Conservation (phyloP, 2,329 filamentous ascomycete genomes). For the Monosporascus sp. region DNA sequence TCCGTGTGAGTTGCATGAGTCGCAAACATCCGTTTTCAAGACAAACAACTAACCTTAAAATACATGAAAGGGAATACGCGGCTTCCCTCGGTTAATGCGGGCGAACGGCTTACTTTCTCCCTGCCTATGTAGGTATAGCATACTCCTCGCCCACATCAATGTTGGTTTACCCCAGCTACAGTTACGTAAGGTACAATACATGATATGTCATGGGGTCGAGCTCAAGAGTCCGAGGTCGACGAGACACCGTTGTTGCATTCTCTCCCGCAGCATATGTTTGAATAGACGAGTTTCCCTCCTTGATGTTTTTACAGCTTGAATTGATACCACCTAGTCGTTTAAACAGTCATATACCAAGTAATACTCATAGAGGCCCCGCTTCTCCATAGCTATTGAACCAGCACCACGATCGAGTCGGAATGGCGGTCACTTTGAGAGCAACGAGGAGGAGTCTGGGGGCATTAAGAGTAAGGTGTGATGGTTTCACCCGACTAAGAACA, state of each 20-base stretch:
- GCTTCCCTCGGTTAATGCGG: slow-evolving; percentile 29
- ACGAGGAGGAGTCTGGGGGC: slow-evolving; percentile 59
- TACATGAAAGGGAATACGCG: slow-evolving; percentile 3
- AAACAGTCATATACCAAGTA: not conserved
- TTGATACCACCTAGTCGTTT: not conserved
- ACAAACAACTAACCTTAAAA: no score
- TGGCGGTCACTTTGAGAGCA: slow-evolving; percentile 60
- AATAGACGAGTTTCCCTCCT: not conserved
- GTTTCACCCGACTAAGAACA: not conserved
- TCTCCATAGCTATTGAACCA: not conserved
- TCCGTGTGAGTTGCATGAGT: no score
- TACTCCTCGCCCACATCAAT: slow-evolving; percentile 4
- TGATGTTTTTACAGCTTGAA: not conserved
- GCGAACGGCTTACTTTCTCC: slow-evolving; percentile 8
- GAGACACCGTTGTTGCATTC: no score
- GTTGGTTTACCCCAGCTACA: not conserved
- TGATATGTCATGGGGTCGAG: no score
- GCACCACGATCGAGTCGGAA: slow-evolving; percentile 26
- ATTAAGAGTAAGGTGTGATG: slow-evolving; percentile 48
- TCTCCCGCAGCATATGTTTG: not conserved
- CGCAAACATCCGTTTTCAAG: no score
- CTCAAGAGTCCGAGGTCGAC: no score
- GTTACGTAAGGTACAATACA: not conserved
- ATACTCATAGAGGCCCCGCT: not conserved
- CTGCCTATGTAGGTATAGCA: not conserved